phyloP scores from a whole-genome alignment of 164 flowering plant species.

The Saururus chinensis region DNA sequence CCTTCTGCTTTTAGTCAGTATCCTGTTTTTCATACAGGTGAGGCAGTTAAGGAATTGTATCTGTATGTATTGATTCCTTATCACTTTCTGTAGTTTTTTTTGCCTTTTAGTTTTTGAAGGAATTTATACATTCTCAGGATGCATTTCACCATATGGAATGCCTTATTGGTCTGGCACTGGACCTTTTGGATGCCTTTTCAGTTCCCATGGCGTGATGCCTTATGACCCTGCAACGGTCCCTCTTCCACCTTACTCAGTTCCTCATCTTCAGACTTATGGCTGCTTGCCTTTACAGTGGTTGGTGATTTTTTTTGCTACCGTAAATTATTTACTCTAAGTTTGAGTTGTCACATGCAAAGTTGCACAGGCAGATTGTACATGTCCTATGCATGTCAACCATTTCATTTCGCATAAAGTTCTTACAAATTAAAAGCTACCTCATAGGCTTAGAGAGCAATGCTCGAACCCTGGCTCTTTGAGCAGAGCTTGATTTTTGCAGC shows the following conservation, averaged over 20 bases:
- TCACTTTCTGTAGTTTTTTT: background rate
- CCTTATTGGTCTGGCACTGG: constrained; percentile 41
- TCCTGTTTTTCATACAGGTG: constrained; percentile 44
- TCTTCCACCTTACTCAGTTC: constrained; percentile 22
- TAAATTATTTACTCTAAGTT: too few species aligned
- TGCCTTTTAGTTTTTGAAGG: constrained; percentile 17
- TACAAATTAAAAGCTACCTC: too few species aligned
- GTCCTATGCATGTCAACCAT: too few species aligned
- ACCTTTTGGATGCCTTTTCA: constrained; percentile 38
- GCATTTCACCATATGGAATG: constrained; percentile 29
- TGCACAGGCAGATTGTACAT: too few species aligned
- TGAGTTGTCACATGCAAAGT: too few species aligned
- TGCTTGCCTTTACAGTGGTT: too few species aligned
- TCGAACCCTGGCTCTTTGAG: too few species aligned
- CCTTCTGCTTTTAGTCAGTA: constrained; percentile 34
- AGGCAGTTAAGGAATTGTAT: background rate
- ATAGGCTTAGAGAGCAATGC: too few species aligned
- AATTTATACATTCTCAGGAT: constrained; percentile 23
- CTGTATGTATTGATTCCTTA: background rate
- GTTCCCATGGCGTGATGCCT: constrained; percentile 38
- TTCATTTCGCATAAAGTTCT: too few species aligned
- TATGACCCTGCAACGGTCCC: constrained; percentile 39
- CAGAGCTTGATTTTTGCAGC: too few species aligned
- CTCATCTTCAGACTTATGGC: too few species aligned
- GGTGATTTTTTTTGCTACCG: too few species aligned